Percentiles rank a stretch among this genome's conserved stretches.
phyloP scores from a whole-genome alignment of 2,329 filamentous ascomycete species.

The Penicillium sp. region DNA sequence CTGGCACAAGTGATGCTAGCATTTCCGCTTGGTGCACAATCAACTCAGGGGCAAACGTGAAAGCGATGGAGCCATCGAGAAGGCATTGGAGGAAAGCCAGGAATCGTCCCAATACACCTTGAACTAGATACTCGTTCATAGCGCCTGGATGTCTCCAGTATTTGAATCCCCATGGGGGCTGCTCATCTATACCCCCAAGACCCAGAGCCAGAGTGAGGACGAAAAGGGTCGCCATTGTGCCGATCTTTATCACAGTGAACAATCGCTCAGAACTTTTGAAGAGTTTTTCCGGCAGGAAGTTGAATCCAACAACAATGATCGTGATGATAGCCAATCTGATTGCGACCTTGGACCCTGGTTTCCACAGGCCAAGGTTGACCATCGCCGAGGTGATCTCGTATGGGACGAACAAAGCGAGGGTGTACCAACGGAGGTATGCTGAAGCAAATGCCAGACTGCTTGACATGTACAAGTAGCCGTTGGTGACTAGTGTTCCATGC shows the following conservation, averaged over 20 bases:
- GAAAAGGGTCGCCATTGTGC: conserved; percentile 50
- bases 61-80: conserved; percentile 52
- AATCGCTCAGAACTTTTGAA: conserved; percentile 52
- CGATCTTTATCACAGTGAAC: conserved; percentile 50
- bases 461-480: conserved; percentile 41
- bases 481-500: conserved; percentile 41
- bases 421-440: conserved; percentile 47
- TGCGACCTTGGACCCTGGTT: conserved; percentile 37
- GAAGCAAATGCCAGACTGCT: conserved; percentile 40
- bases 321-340: conserved; percentile 54
- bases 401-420: conserved; percentile 45
- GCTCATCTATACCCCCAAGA: conserved; percentile 49
- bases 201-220: conserved; percentile 52
- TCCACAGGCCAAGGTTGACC: conserved; percentile 62
- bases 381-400: conserved; percentile 65
- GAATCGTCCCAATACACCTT: conserved; percentile 49
- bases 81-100: conserved; percentile 50
- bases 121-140: conserved; percentile 48
- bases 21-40: conserved; percentile 53
- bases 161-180: conserved; percentile 50
- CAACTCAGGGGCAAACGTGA: conserved; percentile 54
- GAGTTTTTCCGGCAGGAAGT: conserved; percentile 47
- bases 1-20: conserved; percentile 1
- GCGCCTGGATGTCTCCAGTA: conserved; percentile 51
- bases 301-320: conserved; percentile 54